A percentile compares a stretch with the other conserved stretches of the same genome.
These are phyloP conservation scores for Periconia macrospinosa DNA, from an alignment of 2,329 filamentous ascomycete genomes.

Conservation along the genomic window DNA sequence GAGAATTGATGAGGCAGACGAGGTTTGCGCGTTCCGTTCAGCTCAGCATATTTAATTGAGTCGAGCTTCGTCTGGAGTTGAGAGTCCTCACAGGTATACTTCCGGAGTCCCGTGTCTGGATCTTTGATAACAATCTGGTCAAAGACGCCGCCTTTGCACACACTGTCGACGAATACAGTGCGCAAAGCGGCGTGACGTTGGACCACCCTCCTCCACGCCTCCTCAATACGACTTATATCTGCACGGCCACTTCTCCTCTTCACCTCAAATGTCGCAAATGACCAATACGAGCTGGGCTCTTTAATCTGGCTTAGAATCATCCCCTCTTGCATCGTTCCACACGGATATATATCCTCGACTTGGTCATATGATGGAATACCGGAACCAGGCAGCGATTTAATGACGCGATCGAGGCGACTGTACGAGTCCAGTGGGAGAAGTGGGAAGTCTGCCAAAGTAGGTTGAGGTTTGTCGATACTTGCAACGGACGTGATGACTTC, in stretches of 20 bases:
- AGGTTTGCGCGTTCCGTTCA: conserved; percentile 34
- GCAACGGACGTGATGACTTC: conserved; percentile 30
- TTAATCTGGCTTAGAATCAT: conserved; percentile 39
- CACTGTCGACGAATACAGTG: conserved; percentile 38
- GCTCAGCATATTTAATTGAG: conserved; percentile 26
- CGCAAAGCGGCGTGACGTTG: conserved; percentile 36
- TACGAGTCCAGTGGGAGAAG: conserved; percentile 36
- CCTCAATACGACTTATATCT: conserved; percentile 22
- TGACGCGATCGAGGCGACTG: conserved; percentile 28
- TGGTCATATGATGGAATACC: conserved; percentile 25
- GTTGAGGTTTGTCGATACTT: conserved; percentile 23
- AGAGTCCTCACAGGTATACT: conserved; percentile 23
- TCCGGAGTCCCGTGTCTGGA: conserved; percentile 25
- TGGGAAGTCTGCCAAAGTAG: conserved; percentile 38
- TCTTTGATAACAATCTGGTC: conserved; percentile 37
- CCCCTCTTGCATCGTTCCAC: conserved; percentile 35
- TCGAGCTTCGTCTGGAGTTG: conserved; percentile 24
- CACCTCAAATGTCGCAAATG: conserved; percentile 31
- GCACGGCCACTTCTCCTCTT: conserved; percentile 22
- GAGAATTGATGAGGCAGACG: conserved; percentile 36
- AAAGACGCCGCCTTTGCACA: conserved; percentile 39
- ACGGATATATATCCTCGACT: conserved; percentile 38
- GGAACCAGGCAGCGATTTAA: conserved; percentile 25
- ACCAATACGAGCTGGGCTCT: conserved; percentile 33
- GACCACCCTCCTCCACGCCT: conserved; percentile 36